A percentile compares a stretch with the other conserved stretches of the same genome.
Evolutionary conservation across 2,329 filamentous ascomycete genomes (phyloP).

Genomic region (Sporothrix mexicana): DNA sequence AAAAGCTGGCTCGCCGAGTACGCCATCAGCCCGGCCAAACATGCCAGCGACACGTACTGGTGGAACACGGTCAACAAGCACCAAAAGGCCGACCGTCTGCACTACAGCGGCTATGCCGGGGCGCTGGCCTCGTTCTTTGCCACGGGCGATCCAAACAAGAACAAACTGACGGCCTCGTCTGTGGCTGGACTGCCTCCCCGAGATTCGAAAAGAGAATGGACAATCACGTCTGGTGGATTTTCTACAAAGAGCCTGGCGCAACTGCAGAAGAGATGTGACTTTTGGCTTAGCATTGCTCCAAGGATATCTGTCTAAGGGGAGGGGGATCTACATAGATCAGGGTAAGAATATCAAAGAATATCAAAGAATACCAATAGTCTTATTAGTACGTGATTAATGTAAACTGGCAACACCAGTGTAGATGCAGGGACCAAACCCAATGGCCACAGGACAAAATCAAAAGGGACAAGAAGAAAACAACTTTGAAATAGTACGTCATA

Average conservation of each 20-base stretch:
- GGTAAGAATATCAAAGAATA: no score
- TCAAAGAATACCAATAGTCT: no score
- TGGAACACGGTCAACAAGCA: conserved; percentile 63
- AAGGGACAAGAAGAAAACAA: not conserved
- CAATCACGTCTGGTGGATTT: conserved; percentile 56
- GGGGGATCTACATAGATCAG: not conserved
- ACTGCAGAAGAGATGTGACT: conserved; percentile 56
- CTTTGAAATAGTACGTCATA: not conserved
- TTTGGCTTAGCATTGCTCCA: conserved; percentile 57
- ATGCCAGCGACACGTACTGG: conserved; percentile 63
- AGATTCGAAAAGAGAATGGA: conserved; percentile 54
- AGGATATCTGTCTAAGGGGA: not conserved
- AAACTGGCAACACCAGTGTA: not conserved
- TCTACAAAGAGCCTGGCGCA: conserved; percentile 46
- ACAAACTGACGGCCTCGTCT: conserved; percentile 57
- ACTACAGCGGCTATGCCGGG: conserved; percentile 63
- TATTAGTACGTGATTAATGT: not conserved
- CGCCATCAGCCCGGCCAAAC: conserved; percentile 62
- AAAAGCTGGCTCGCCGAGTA: conserved; percentile 64
- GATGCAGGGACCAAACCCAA: not conserved
- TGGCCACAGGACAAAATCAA: not conserved
- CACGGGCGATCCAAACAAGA: conserved; percentile 62
- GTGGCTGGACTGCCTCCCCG: conserved; percentile 54
- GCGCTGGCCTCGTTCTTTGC: conserved; percentile 66
- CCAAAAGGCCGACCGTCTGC: conserved; percentile 58